Percentiles rank a stretch among this genome's conserved stretches.
phyloP scores from a whole-genome alignment of 2,329 filamentous ascomycete genomes.

The Hymenoscyphus infarciens region DNA sequence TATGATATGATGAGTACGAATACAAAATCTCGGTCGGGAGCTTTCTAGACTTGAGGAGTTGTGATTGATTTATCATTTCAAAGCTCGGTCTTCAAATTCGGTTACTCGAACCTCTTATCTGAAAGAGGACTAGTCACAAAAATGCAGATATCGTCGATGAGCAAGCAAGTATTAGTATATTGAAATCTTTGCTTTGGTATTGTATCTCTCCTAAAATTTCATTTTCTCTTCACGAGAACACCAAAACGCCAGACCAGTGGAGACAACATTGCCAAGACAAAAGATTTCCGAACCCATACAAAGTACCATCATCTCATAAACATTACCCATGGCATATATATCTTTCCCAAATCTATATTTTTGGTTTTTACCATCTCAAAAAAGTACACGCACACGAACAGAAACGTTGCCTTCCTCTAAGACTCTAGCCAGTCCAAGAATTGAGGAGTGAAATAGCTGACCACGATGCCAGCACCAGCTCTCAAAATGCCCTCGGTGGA shows the following conservation, averaged over 20 bases:
- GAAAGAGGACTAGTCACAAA: no score
- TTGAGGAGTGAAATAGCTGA: conserved; percentile 91
- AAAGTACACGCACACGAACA: not conserved
- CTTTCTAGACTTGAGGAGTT: no score
- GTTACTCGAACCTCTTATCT: no score
- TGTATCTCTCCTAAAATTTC: not conserved
- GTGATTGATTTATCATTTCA: no score
- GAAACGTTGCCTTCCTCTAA: conserved; percentile 30
- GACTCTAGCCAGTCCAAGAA: conserved; percentile 65
- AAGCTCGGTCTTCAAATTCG: no score
- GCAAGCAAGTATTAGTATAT: no score
- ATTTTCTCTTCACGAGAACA: not conserved
- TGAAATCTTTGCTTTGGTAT: no score
- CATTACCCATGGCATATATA: not conserved
- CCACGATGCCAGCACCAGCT: conserved; percentile 87
- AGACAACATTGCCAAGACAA: not conserved
- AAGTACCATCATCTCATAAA: not conserved
- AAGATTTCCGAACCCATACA: not conserved
- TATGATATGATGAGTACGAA: no score
- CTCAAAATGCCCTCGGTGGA: conserved; percentile 88
- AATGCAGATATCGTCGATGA: no score
- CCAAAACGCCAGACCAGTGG: not conserved
- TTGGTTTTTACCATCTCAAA: not conserved
- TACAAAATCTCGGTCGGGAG: no score
- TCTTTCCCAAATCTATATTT: not conserved